Evolutionary conservation across 331 rosid genomes (phyloP).

Genomic region (Quercus tomentella): DNA sequence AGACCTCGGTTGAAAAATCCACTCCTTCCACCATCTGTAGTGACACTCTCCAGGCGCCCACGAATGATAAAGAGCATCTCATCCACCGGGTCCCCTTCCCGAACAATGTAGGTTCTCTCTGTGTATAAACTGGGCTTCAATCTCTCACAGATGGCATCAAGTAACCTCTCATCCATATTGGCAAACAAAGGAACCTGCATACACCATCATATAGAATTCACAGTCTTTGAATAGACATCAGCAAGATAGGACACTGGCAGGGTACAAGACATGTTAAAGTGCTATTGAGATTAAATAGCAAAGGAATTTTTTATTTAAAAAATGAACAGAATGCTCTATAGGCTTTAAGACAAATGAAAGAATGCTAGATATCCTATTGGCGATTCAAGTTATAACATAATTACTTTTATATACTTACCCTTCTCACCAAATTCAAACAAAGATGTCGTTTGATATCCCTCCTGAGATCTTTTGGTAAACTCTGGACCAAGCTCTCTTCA

Average conservation of each 20-base stretch:
- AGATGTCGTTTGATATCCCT: constrained; percentile 85
- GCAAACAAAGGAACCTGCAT: constrained; percentile 83
- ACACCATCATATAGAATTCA: neutral
- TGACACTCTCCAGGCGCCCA: constrained; percentile 76
- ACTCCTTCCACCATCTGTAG: constrained; percentile 91
- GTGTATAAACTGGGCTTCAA: constrained; percentile 75
- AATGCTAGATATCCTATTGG: neutral
- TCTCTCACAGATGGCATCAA: constrained; percentile 86
- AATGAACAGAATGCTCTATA: too few species aligned
- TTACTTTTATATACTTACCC: constrained; percentile 42
- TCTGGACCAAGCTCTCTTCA: constrained; percentile 70
- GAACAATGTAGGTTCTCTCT: constrained; percentile 53
- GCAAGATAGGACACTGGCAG: too few species aligned
- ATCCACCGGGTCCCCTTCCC: constrained; percentile 84
- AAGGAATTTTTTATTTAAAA: too few species aligned
- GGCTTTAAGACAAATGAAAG: too few species aligned
- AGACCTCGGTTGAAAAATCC: constrained; percentile 88
- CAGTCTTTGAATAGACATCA: too few species aligned
- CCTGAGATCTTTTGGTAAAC: constrained; percentile 83
- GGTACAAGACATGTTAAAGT: too few species aligned
- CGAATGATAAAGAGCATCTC: constrained; percentile 90
- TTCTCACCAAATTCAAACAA: constrained; percentile 82
- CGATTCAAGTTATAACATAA: neutral
- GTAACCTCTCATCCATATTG: constrained; percentile 79
- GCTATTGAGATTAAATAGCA: too few species aligned